phyloP scores from a whole-genome alignment of 345 rosid genomes.

The Turnera subulata region DNA sequence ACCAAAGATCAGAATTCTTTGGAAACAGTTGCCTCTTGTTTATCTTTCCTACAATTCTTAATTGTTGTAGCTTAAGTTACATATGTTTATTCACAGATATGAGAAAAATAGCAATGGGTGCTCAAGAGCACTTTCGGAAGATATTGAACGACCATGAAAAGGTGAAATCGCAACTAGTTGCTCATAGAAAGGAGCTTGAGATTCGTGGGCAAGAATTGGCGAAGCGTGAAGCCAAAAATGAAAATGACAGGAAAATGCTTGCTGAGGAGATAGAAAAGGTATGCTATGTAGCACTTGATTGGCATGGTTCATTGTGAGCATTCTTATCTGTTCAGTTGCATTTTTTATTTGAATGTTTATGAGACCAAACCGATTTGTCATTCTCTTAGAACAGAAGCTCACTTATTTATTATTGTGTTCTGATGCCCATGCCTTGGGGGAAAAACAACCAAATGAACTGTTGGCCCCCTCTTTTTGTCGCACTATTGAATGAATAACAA shows the following conservation, averaged over 20 bases:
- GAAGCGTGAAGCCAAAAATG: slow-evolving; percentile 84
- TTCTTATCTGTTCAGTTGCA: too few relatives aligned
- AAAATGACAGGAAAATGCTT: slow-evolving; percentile 59
- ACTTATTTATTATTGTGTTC: background rate
- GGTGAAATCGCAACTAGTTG: slow-evolving; percentile 65
- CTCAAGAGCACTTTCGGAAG: slow-evolving; percentile 72
- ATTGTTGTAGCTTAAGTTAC: background rate
- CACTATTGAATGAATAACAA: too few relatives aligned
- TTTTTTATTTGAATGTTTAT: too few relatives aligned
- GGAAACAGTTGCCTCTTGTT: too few relatives aligned
- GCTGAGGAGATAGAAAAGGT: slow-evolving; percentile 77
- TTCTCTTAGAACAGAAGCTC: background rate
- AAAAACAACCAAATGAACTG: too few relatives aligned
- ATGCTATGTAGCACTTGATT: slow-evolving; percentile 1
- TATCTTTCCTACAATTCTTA: background rate
- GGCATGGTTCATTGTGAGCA: background rate
- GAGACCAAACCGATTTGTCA: background rate
- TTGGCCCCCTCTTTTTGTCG: too few relatives aligned
- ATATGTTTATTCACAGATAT: slow-evolving; percentile 51
- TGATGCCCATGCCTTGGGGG: background rate
- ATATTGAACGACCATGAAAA: slow-evolving; percentile 84
- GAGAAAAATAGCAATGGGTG: slow-evolving; percentile 62
- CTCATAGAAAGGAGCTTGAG: slow-evolving; percentile 74
- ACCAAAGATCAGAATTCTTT: too few relatives aligned
- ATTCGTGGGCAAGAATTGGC: slow-evolving; percentile 58